Evolutionary conservation across 495 filamentous ascomycete genomes (phyloP).

Genomic region (Daldinia bambusicola): DNA sequence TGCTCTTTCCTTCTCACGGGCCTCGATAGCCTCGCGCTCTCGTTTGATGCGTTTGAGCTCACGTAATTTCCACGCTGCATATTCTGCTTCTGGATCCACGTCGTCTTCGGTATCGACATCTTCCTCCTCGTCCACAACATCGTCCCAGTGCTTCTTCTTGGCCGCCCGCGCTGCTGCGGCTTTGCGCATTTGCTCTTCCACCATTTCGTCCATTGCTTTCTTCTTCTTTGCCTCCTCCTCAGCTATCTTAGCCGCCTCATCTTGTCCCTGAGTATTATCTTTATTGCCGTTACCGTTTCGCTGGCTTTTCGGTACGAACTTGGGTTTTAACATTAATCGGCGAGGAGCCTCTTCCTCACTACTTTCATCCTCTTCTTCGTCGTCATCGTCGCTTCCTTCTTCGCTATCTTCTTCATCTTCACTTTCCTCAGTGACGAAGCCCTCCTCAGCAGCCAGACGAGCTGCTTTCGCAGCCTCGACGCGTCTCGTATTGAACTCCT

Average conservation of each 20-base stretch:
- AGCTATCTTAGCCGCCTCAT: constrained; percentile 47
- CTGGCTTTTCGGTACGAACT: constrained; percentile 88
- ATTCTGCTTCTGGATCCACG: constrained; percentile 87
- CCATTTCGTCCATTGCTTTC: constrained; percentile 76
- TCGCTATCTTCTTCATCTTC: constrained; percentile 54
- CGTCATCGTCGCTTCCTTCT: constrained; percentile 47
- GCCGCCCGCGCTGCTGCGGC: constrained; percentile 77
- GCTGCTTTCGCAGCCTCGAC: constrained; percentile 56
- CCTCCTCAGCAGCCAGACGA: constrained; percentile 71
- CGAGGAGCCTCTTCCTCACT: constrained; percentile 80
- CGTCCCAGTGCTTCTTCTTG: constrained; percentile 86
- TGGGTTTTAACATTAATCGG: constrained; percentile 82
- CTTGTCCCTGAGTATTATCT: constrained; percentile 38
- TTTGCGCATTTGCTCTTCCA: constrained; percentile 88
- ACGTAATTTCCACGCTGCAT: constrained; percentile 91
- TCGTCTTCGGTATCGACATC: constrained; percentile 88
- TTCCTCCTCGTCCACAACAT: constrained; percentile 80
- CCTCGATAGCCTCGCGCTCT: constrained; percentile 85
- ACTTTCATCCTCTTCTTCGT: constrained; percentile 57
- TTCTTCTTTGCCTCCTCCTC: constrained; percentile 68
- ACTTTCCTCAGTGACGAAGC: constrained; percentile 74
- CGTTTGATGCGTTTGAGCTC: constrained; percentile 89
- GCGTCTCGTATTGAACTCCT: constrained; percentile 54
- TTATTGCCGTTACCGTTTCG: constrained; percentile 56
- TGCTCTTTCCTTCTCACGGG: constrained; percentile 82